phyloP scores from a whole-genome alignment of 371 early-diverging fungal genomes.

The Mucor sp. region DNA sequence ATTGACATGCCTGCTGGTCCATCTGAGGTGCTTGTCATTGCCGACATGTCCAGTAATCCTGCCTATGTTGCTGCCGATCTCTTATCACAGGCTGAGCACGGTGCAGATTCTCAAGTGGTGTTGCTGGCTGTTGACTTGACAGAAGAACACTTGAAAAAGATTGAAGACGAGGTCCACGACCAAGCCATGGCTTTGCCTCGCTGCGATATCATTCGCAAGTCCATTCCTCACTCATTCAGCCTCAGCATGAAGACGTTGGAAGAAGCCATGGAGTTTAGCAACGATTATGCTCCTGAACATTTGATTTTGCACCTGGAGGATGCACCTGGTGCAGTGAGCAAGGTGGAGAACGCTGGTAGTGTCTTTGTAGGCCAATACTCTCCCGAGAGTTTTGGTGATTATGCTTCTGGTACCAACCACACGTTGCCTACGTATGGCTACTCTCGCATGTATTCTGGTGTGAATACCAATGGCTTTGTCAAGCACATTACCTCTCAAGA shows the following conservation, averaged over 20 bases:
- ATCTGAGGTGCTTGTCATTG: constrained; percentile 95
- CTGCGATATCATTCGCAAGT: constrained; percentile 84
- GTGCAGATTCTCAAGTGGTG: constrained; percentile 95
- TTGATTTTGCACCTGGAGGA: constrained; percentile 90
- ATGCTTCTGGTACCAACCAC: constrained; percentile 99
- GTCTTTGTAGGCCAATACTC: constrained; percentile 97
- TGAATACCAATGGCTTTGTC: constrained; percentile 91
- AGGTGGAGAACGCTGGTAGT: constrained; percentile 89
- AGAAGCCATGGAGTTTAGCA: constrained; percentile 88
- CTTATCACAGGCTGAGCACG: constrained; percentile 97
- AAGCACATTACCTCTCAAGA: constrained; percentile 96
- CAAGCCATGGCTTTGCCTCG: constrained; percentile 91
- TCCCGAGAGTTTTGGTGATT: constrained; percentile 98
- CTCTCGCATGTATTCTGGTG: constrained; percentile 97
- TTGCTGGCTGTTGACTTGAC: constrained; percentile 82
- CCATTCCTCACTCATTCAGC: constrained; percentile 83
- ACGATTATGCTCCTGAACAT: constrained; percentile 97
- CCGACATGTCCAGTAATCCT: constrained; percentile 83
- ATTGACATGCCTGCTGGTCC: constrained; percentile 99
- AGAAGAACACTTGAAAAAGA: constrained; percentile 63
- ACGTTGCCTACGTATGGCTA: constrained; percentile 98
- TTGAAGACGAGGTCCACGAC: constrained; percentile 76
- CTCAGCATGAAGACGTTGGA: constrained; percentile 69
- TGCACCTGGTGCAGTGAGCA: constrained; percentile 64
- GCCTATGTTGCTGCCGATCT: constrained; percentile 95